These are phyloP conservation scores for Cladobotryum protrusum DNA, from an alignment of 2,329 filamentous ascomycete genomes.

Conservation along the genomic window DNA sequence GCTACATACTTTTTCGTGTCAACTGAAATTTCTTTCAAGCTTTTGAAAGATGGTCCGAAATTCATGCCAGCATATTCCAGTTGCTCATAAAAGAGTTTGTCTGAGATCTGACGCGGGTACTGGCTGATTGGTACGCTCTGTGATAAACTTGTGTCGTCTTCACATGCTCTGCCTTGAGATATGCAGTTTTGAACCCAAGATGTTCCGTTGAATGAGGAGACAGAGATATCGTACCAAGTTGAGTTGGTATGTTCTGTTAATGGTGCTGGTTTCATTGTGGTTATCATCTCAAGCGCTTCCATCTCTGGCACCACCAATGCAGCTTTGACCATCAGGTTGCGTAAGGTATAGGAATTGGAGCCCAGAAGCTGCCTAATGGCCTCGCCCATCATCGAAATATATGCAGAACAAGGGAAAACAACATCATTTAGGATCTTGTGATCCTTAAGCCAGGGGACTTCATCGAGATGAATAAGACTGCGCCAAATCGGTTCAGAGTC, in stretches of 20 bases:
- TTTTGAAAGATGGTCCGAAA: neutral
- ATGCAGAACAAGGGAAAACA: constrained; percentile 34
- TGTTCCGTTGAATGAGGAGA: constrained; percentile 22
- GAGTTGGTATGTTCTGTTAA: constrained; percentile 14
- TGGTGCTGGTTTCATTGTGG: constrained; percentile 18
- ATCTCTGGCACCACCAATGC: constrained; percentile 9
- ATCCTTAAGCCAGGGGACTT: constrained; percentile 31
- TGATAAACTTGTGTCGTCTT: constrained; percentile 13
- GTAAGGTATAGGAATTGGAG: neutral
- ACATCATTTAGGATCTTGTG: constrained; percentile 28
- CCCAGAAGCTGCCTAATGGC: constrained; percentile 19
- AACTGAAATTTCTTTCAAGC: constrained; percentile 1
- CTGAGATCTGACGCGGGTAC: neutral
- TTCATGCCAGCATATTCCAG: constrained; percentile 6
- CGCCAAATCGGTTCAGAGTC: constrained; percentile 16
- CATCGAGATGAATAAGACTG: constrained; percentile 15
- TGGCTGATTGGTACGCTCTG: constrained; percentile 1
- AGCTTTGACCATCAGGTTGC: neutral
- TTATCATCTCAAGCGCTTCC: constrained; percentile 25
- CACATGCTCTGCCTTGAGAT: too few relatives aligned
- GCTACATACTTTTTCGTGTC: neutral
- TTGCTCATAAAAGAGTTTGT: neutral
- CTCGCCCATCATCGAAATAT: constrained; percentile 28
- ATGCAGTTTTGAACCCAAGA: constrained; percentile 24
- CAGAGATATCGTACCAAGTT: constrained; percentile 22